Evolutionary conservation across 306 rosid species (phyloP).

Genomic region (Canavalia ensiformis): DNA sequence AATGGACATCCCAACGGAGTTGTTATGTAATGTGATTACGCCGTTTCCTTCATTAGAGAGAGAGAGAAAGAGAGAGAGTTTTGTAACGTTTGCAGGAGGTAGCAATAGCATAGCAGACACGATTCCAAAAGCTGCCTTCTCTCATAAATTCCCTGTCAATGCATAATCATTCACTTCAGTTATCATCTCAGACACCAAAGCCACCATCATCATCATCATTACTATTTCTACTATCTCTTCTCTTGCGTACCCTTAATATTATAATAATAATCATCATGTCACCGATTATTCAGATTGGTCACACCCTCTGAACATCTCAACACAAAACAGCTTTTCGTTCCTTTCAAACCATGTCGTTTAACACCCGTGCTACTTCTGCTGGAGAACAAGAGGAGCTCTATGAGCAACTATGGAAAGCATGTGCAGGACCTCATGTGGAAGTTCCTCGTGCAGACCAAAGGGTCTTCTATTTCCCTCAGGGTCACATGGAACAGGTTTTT

Average conservation of each 20-base stretch:
- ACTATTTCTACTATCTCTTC: neutral
- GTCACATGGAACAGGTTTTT: conserved; percentile 87
- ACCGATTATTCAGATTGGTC: conserved; percentile 6
- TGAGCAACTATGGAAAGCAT: conserved; percentile 80
- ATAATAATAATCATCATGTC: conserved; percentile 1
- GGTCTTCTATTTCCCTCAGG: conserved; percentile 87
- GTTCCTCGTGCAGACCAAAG: conserved; percentile 67
- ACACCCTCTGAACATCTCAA: neutral
- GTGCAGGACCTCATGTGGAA: conserved; percentile 88
- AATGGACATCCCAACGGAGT: conserved; percentile 38
- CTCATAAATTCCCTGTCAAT: conserved; percentile 38
- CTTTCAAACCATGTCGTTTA: conserved; percentile 15
- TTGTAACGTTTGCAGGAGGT: conserved; percentile 35
- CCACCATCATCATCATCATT: neutral
- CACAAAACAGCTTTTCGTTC: neutral
- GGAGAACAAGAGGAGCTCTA: conserved; percentile 61
- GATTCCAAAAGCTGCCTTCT: conserved; percentile 39
- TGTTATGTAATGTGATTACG: conserved; percentile 1
- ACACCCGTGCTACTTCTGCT: neutral
- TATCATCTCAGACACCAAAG: conserved; percentile 33
- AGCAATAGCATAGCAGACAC: conserved; percentile 25
- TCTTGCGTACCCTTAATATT: neutral
- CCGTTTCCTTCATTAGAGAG: conserved; percentile 22
- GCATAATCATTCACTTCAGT: conserved; percentile 38
- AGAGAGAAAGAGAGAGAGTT: neutral